These are phyloP conservation scores for Durio zibethinus DNA, from an alignment of 345 rosid species.

Conservation along the genomic window DNA sequence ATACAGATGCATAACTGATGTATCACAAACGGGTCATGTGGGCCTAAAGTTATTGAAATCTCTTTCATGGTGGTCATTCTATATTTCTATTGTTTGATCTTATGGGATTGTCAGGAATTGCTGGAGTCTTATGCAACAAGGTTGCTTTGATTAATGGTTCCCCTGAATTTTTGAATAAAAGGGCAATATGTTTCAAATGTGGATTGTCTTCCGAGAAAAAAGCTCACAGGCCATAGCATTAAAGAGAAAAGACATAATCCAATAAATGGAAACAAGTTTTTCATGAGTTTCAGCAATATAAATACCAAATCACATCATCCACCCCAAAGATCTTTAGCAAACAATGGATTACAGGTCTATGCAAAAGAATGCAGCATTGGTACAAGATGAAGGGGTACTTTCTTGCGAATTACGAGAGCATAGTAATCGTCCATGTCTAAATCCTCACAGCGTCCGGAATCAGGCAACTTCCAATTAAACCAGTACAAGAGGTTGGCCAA, in stretches of 20 bases:
- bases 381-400: background rate
- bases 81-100: background rate
- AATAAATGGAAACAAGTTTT: no score
- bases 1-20: background rate
- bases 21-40: background rate
- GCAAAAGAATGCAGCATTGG: background rate
- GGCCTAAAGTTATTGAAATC: background rate
- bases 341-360: background rate
- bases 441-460: background rate
- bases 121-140: no score
- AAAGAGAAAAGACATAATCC: no score
- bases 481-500: background rate
- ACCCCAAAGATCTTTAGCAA: background rate
- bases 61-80: background rate
- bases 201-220: no score
- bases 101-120: no score
- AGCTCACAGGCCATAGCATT: no score
- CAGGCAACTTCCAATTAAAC: background rate
- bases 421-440: background rate
- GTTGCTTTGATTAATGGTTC: no score
- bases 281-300: no score
- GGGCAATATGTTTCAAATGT: no score
- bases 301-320: background rate
- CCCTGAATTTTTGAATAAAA: no score
- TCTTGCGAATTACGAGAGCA: background rate